Percentiles rank a stretch among this genome's conserved stretches.
Evolutionary conservation across 2,329 filamentous ascomycete species (phyloP).

Genomic region (Phialophora verrucosa): DNA sequence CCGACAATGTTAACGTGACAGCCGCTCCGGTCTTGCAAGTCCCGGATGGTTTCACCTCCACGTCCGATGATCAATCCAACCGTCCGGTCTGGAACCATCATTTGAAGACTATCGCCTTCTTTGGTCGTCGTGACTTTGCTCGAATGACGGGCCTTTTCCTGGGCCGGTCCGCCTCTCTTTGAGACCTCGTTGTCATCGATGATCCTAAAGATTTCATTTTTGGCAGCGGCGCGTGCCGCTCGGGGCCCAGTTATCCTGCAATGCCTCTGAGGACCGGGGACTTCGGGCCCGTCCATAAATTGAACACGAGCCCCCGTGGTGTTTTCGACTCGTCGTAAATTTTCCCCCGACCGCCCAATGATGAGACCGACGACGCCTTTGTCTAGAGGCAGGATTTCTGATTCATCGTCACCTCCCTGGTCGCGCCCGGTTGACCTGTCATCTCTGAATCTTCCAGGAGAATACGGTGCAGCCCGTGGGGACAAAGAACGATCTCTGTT

Average conservation of each 20-base stretch:
- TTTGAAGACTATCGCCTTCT: slow-evolving; percentile 83
- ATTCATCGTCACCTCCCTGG: slow-evolving; percentile 65
- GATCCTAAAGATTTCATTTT: slow-evolving; percentile 81
- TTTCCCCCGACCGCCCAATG: slow-evolving; percentile 89
- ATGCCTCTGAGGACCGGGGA: slow-evolving; percentile 73
- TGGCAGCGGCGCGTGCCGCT: slow-evolving; percentile 75
- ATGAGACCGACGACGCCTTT: slow-evolving; percentile 86
- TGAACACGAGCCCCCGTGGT: slow-evolving; percentile 85
- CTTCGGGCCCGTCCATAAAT: slow-evolving; percentile 78
- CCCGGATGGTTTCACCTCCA: slow-evolving; percentile 88
- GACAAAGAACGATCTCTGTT: slow-evolving; percentile 77
- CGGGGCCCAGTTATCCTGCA: slow-evolving; percentile 83
- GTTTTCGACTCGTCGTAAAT: slow-evolving; percentile 80
- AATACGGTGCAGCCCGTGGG: slow-evolving; percentile 62
- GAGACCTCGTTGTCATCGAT: slow-evolving; percentile 81
- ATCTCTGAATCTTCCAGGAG: slow-evolving; percentile 43
- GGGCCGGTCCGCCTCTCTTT: slow-evolving; percentile 40
- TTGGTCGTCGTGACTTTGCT: slow-evolving; percentile 54
- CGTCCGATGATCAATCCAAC: slow-evolving; percentile 94
- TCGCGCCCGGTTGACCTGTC: slow-evolving; percentile 63
- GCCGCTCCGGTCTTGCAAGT: slow-evolving; percentile 88
- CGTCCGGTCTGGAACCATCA: slow-evolving; percentile 92
- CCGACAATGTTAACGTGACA: slow-evolving; percentile 95
- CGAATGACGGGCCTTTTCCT: slow-evolving; percentile 35
- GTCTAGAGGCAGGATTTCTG: slow-evolving; percentile 84